Evolutionary conservation across 371 early-diverging fungal species (phyloP), one percentile per base, ranked within the genome.

Genomic region (Mortierella sp.): DNA sequence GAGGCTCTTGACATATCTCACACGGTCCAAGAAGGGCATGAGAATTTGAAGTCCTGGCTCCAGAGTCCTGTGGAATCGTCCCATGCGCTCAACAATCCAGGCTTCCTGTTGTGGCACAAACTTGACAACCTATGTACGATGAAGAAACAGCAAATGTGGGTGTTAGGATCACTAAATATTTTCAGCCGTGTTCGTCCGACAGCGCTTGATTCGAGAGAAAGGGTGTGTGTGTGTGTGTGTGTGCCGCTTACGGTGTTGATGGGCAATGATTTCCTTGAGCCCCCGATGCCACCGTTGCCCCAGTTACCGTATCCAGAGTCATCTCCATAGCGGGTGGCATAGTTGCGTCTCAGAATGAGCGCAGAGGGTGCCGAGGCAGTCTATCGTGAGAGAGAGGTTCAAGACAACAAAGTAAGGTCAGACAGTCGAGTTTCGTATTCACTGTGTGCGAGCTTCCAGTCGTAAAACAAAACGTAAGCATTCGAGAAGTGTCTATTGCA

Each of bases 51-150:
- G 91, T 43, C 98, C 98, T 9, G 98, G 98, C 69, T 97, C 96
- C 31, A 99, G 89, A 77, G 97, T 93, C 61, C 96, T 91, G 88
- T 96, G 90, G 87, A 96, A 96, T 82, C 90, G 90, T 51, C 96
- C 96, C 94, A 96, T 95, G 50, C 97, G 93, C 84, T 97, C 97
- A 10, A 97, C 94, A 59, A 97, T 93, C 96, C 95, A 98, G 4
- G 98, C 98, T 89, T 98, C 97, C 88, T 98, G 98, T 90, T 99
- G 98, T 70, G 99, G 99, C 26, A 99, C 99, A 88, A 99, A 99
- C 88, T 98, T 97, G 78, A 98, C 86, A 26, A 97, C 89, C 95
- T 94, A 82, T 46, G 34, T 16, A 44, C 1, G 55, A 46, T 44
- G 57, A 4, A 21, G 69, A 8, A 21, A 21, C 37, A 71, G 14